Percentiles rank a stretch among this genome's conserved stretches.
These are phyloP conservation scores for Ilyonectria destructans DNA, from an alignment of 2,329 filamentous ascomycete genomes.

Conservation along the genomic window DNA sequence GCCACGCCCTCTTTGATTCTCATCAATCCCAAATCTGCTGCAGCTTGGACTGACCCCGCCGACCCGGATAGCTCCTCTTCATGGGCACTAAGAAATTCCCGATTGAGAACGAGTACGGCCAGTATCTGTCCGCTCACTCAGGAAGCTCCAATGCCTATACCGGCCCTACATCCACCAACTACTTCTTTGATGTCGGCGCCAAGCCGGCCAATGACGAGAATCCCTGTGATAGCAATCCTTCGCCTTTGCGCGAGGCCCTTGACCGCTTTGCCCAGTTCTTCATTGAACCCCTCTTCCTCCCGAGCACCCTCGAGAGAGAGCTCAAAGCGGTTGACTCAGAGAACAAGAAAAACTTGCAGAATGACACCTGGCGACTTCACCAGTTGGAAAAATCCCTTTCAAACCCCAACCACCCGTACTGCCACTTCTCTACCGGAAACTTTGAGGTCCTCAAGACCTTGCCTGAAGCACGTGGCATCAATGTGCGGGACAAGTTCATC, in stretches of 20 bases:
- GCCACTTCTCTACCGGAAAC: constrained; percentile 93
- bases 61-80: constrained; percentile 79
- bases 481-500: constrained; percentile 92
- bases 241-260: constrained; percentile 82
- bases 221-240: constrained; percentile 70
- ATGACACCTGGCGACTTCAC: constrained; percentile 88
- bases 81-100: constrained; percentile 99
- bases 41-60: constrained; percentile 31
- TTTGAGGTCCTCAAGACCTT: constrained; percentile 88
- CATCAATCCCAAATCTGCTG: constrained; percentile 6
- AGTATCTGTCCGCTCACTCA: constrained; percentile 91
- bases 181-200: constrained; percentile 95
- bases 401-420: constrained; percentile 89
- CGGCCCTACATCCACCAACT: constrained; percentile 93
- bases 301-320: constrained; percentile 89
- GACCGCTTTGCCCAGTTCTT: constrained; percentile 97
- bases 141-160: constrained; percentile 97
- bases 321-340: constrained; percentile 93
- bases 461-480: constrained; percentile 84
- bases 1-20: constrained; percentile 35
- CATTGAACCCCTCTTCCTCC: constrained; percentile 87
- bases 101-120: constrained; percentile 94
- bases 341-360: constrained; percentile 98
- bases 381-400: constrained; percentile 92
- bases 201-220: constrained; percentile 77